phyloP scores from a whole-genome alignment of 345 rosid genomes.

The Hibiscus trionum region DNA sequence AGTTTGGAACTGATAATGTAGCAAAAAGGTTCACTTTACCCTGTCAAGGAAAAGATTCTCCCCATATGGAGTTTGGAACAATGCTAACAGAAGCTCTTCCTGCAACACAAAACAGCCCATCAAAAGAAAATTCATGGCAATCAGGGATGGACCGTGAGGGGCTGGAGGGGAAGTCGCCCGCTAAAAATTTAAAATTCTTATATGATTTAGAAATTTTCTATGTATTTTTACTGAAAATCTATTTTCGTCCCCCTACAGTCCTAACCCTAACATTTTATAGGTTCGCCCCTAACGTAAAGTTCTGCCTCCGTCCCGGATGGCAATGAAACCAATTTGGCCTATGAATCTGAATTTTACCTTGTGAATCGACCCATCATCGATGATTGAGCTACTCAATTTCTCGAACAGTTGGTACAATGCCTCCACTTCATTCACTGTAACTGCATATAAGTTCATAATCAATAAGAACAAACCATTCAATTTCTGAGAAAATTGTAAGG shows the following conservation, averaged over 20 bases:
- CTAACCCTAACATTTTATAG: too few species aligned
- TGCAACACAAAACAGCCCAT: constrained; percentile 13
- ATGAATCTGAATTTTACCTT: constrained; percentile 34
- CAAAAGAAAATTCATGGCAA: background rate
- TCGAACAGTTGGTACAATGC: constrained; percentile 49
- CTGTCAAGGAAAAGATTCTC: constrained; percentile 83
- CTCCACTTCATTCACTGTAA: constrained; percentile 54
- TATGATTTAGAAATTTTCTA: too few species aligned
- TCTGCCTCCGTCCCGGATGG: too few species aligned
- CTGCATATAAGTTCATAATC: constrained; percentile 21
- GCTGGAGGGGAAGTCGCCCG: too few species aligned
- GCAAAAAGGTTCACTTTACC: constrained; percentile 54
- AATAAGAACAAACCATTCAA: background rate
- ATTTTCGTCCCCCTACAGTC: too few species aligned
- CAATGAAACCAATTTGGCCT: too few species aligned
- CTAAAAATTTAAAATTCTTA: too few species aligned
- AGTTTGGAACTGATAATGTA: too few species aligned
- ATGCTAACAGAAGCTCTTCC: constrained; percentile 86
- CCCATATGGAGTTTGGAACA: constrained; percentile 46
- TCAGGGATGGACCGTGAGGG: too few species aligned
- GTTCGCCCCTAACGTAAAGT: too few species aligned
- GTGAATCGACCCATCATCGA: constrained; percentile 54
- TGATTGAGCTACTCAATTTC: constrained; percentile 44
- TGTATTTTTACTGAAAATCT: too few species aligned
- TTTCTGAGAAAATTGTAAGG: background rate